Percentiles rank a stretch among this genome's conserved stretches.
Evolutionary conservation across 257 asterid species (phyloP).

Genomic region (Lithospermum erythrorhizon): DNA sequence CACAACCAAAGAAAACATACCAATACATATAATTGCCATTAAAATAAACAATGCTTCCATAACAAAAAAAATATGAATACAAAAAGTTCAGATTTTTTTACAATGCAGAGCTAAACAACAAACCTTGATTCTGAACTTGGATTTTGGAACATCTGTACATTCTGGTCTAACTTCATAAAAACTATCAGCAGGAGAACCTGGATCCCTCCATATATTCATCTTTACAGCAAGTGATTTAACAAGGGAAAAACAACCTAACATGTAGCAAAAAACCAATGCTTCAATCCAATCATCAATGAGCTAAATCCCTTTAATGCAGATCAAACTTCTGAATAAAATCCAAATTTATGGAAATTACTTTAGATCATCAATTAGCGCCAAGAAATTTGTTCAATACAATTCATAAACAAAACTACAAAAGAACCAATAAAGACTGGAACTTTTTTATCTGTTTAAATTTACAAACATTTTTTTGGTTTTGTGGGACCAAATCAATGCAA

Average conservation of each 20-base stretch:
- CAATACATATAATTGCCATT: background rate
- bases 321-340: no score
- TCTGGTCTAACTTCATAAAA: slow-evolving; percentile 78
- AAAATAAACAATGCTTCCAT: background rate
- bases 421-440: background rate
- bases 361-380: no score
- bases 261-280: no score
- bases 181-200: slow-evolving; percentile 78
- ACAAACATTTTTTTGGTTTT: no score
- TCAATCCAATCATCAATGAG: no score
- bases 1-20: no score
- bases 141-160: slow-evolving; percentile 65
- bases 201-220: slow-evolving; percentile 53
- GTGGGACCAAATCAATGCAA: background rate
- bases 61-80: background rate
- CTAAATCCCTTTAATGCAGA: no score
- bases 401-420: background rate
- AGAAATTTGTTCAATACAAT: no score
- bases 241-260: no score
- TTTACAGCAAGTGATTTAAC: background rate
- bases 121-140: slow-evolving; percentile 95
- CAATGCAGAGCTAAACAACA: slow-evolving; percentile 4
- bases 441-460: no score
- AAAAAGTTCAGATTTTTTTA: no score
- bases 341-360: no score